phyloP scores from a whole-genome alignment of 345 rosid genomes.

The Moricandia arvensis region DNA sequence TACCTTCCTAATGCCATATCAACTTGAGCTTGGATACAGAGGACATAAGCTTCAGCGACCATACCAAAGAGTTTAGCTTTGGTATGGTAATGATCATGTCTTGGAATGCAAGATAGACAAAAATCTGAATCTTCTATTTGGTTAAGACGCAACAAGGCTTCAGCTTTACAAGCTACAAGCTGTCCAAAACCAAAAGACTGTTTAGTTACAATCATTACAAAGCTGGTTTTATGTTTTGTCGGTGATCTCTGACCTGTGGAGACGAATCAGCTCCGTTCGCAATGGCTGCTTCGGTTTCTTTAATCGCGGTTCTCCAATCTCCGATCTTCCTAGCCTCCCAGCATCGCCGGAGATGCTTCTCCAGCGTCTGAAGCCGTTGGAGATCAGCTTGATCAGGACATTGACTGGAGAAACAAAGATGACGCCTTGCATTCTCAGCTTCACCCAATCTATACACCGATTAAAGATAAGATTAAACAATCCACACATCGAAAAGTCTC shows the following conservation, averaged over 20 bases:
- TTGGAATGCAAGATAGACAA: conserved; percentile 52
- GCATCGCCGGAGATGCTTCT: conserved; percentile 72
- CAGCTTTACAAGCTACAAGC: conserved; percentile 86
- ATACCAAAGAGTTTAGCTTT: conserved; percentile 57
- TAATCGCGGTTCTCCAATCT: conserved; percentile 68
- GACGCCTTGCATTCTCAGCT: conserved; percentile 64
- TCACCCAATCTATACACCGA: conserved; percentile 71
- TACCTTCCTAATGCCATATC: conserved; percentile 98
- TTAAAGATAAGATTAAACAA: neutral
- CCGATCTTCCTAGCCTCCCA: conserved; percentile 69
- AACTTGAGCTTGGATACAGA: conserved; percentile 70
- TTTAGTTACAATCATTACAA: conserved; percentile 17
- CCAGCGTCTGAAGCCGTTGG: conserved; percentile 65
- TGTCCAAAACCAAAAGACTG: conserved; percentile 34
- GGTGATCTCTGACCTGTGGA: conserved; percentile 57
- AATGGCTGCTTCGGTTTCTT: conserved; percentile 77
- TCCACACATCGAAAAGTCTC: neutral
- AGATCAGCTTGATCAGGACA: conserved; percentile 65
- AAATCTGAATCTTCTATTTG: conserved; percentile 68
- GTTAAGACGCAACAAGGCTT: conserved; percentile 81
- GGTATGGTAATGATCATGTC: conserved; percentile 13
- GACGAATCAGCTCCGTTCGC: conserved; percentile 74
- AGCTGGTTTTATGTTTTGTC: neutral
- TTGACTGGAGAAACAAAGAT: conserved; percentile 66
- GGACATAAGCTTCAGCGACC: conserved; percentile 68